These are phyloP conservation scores for Penicillium goetzii DNA, from an alignment of 495 filamentous ascomycete species.

Conservation along the genomic window DNA sequence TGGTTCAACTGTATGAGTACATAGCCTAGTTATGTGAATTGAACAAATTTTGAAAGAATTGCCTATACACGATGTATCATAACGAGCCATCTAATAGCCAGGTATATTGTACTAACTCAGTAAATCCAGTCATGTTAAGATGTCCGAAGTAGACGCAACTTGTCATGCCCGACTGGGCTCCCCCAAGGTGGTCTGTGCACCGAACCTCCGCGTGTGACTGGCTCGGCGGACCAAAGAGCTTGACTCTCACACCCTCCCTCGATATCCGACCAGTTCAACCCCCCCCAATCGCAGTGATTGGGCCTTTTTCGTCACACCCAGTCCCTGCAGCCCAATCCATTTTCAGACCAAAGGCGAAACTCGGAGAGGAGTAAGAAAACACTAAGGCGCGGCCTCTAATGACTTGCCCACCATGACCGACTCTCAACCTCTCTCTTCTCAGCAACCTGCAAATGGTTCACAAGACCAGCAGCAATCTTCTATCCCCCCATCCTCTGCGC, in stretches of 20 bases:
- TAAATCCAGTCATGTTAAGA: not conserved
- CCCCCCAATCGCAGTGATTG: slow-evolving; percentile 23
- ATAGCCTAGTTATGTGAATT: slow-evolving; percentile 16
- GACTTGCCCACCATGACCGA: slow-evolving; percentile 29
- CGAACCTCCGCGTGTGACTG: slow-evolving; percentile 24
- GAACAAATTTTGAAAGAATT: not conserved
- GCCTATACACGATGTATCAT: not conserved
- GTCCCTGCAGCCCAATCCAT: slow-evolving; percentile 23
- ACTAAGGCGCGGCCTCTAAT: not conserved
- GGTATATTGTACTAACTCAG: too few relatives aligned
- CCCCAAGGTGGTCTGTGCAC: slow-evolving; percentile 24
- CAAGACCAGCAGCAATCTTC: slow-evolving; percentile 21
- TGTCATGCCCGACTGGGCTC: too few relatives aligned
- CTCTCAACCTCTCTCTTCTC: slow-evolving; percentile 16
- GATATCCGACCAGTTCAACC: slow-evolving; percentile 12
- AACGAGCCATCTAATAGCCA: not conserved
- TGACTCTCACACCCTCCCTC: slow-evolving; percentile 6
- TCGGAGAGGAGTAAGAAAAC: slow-evolving; percentile 6
- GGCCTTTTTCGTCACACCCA: slow-evolving; percentile 13
- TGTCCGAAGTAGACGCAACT: not conserved
- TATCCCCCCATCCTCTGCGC: slow-evolving; percentile 14
- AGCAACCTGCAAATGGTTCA: slow-evolving; percentile 27
- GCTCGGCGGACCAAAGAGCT: slow-evolving; percentile 15
- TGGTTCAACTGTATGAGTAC: slow-evolving; percentile 19
- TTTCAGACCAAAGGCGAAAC: not conserved